phyloP scores from a whole-genome alignment of 2,329 filamentous ascomycete genomes.

The Colletotrichum echinochloae region DNA sequence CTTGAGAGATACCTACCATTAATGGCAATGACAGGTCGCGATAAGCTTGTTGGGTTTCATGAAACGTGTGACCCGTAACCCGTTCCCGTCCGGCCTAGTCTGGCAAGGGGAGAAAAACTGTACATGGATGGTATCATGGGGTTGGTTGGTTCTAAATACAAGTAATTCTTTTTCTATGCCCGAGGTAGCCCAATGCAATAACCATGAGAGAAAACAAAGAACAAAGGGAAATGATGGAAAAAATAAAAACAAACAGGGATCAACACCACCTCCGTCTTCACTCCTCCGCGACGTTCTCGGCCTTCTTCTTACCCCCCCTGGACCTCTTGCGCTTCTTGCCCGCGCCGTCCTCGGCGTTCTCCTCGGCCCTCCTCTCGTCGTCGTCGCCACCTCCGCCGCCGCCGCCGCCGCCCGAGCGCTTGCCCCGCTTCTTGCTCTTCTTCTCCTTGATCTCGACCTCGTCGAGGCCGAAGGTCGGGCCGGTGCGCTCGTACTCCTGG shows the following conservation, averaged over 20 bases:
- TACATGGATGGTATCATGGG: constrained; percentile 26
- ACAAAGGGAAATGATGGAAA: not conserved
- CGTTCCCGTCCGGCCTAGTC: not conserved
- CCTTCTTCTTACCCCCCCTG: constrained; percentile 56
- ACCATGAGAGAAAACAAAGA: not conserved
- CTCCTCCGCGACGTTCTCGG: constrained; percentile 42
- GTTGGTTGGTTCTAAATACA: constrained; percentile 19
- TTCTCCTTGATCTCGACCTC: constrained; percentile 42
- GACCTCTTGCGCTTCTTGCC: constrained; percentile 66
- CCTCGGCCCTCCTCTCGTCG: constrained; percentile 25
- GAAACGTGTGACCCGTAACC: not conserved
- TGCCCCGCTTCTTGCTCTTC: constrained; percentile 44
- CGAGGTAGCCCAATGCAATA: not conserved
- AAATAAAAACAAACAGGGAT: not conserved
- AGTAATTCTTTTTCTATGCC: constrained; percentile 35
- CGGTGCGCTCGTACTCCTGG: constrained; percentile 65
- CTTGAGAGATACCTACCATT: constrained; percentile 33
- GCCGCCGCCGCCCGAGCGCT: constrained; percentile 26
- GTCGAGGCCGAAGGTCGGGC: constrained; percentile 70
- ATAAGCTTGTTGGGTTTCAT: not conserved
- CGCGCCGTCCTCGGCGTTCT: constrained; percentile 47
- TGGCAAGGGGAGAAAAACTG: constrained; percentile 5
- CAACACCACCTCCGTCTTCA: not conserved
- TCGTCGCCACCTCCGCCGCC: constrained; percentile 25
- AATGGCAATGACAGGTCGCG: constrained; percentile 6